A percentile compares a stretch with the other conserved stretches of the same genome.
phyloP scores from a whole-genome alignment of 2,329 filamentous ascomycete genomes.

The Diplodia seriata region DNA sequence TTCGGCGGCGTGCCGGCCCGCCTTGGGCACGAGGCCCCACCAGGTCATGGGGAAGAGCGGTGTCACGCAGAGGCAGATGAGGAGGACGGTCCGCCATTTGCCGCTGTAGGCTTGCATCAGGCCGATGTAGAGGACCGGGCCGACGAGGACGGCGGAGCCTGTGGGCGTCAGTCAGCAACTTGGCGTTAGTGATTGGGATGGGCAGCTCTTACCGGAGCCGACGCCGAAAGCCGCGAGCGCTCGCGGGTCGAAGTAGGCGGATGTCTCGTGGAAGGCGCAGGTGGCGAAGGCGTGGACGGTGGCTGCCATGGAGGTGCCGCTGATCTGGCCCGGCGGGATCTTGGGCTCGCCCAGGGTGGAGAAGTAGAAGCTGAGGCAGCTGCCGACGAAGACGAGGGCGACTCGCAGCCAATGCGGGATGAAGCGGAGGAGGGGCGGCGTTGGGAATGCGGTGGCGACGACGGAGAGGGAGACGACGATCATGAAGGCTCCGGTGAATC shows the following conservation, averaged over 20 bases:
- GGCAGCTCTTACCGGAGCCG: slow-evolving; percentile 8
- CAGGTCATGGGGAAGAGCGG: neutral
- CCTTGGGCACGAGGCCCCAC: neutral
- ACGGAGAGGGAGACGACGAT: neutral
- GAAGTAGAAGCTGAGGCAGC: slow-evolving; percentile 20
- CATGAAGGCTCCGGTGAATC: slow-evolving; percentile 18
- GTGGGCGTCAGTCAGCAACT: neutral
- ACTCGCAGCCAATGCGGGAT: slow-evolving; percentile 10
- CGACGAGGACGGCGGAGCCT: slow-evolving; percentile 15
- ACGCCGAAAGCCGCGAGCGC: neutral
- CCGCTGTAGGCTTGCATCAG: slow-evolving; percentile 4
- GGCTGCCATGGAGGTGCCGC: slow-evolving; percentile 6
- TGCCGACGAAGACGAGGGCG: slow-evolving; percentile 14
- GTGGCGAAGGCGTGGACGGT: slow-evolving; percentile 15
- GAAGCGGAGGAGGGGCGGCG: neutral
- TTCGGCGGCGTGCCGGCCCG: neutral
- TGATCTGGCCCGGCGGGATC: slow-evolving; percentile 18
- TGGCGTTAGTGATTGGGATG: neutral
- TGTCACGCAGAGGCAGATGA: slow-evolving; percentile 6
- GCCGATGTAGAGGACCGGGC: slow-evolving; percentile 3
- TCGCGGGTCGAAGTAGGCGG: neutral
- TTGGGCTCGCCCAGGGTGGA: slow-evolving; percentile 5
- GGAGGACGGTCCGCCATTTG: slow-evolving; percentile 11
- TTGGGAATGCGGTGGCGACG: neutral
- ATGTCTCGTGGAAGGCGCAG: slow-evolving; percentile 1